Percentiles rank a stretch among this genome's conserved stretches.
Conservation (phyloP, 1,139 yeast genomes). For the Geotrichum fermentans region DNA sequence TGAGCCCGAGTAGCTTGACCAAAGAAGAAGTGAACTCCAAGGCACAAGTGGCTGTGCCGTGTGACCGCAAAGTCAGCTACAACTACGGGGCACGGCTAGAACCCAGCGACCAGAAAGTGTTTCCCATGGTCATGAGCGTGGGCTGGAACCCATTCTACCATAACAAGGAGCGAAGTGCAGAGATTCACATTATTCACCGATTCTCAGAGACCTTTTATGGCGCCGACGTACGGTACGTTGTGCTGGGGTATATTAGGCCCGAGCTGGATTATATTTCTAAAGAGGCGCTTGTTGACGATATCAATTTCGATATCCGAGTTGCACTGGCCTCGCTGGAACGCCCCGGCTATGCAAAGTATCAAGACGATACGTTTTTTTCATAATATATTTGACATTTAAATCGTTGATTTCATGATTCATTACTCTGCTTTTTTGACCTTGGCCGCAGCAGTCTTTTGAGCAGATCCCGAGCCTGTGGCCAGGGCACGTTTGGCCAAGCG, state of each 20-base stretch:
- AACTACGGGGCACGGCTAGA: conserved; percentile 56
- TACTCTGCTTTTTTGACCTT: not conserved
- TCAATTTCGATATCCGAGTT: conserved; percentile 68
- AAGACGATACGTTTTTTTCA: conserved; percentile 22
- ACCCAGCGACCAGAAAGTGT: conserved; percentile 42
- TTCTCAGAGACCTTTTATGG: conserved; percentile 75
- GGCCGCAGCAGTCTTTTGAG: conserved; percentile 12
- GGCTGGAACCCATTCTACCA: conserved; percentile 95
- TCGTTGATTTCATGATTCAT: not conserved
- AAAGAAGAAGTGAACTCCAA: conserved; percentile 5
- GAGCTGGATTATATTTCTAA: conserved; percentile 76
- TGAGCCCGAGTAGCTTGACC: conserved; percentile 25
- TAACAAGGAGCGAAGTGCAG: conserved; percentile 58
- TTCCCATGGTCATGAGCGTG: conserved; percentile 91
- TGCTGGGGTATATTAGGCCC: conserved; percentile 87
- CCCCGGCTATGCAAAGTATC: conserved; percentile 35
- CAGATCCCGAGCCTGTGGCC: conserved; percentile 17
- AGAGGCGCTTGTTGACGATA: conserved; percentile 83
- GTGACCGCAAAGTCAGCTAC: conserved; percentile 39
- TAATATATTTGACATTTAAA: not conserved
- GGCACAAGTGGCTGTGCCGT: conserved; percentile 16
- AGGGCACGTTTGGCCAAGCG: conserved; percentile 19
- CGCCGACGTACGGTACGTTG: conserved; percentile 59
- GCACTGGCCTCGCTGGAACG: conserved; percentile 50
- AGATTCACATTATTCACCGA: conserved; percentile 77